A percentile compares a stretch with the other conserved stretches of the same genome.
phyloP scores from a whole-genome alignment of 768 basidiomycete species.

The Auricularia sp. region DNA sequence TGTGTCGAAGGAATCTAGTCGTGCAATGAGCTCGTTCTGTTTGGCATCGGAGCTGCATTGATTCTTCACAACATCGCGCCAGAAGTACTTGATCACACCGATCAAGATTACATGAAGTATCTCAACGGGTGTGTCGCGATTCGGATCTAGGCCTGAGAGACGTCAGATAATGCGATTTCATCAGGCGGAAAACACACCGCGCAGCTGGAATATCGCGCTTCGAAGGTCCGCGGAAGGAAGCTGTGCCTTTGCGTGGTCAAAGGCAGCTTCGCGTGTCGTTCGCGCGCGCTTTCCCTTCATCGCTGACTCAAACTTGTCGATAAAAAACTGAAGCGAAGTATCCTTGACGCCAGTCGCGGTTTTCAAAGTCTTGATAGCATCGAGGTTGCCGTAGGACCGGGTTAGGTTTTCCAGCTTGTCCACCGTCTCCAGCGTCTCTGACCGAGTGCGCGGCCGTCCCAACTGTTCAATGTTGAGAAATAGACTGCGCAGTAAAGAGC shows the following conservation, averaged over 20 bases:
- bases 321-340: neutral
- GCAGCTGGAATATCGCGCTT: neutral
- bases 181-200: no score
- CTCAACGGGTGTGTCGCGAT: slow-evolving; percentile 35
- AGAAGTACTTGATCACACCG: slow-evolving; percentile 40
- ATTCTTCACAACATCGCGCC: slow-evolving; percentile 26
- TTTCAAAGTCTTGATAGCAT: no score
- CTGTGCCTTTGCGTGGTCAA: neutral
- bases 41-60: neutral
- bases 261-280: neutral
- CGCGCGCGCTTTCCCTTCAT: neutral
- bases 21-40: neutral
- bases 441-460: no score
- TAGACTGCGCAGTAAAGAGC: no score
- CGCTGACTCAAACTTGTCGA: neutral
- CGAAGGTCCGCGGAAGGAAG: neutral
- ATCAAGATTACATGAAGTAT: slow-evolving; percentile 33
- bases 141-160: slow-evolving; percentile 32
- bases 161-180: no score
- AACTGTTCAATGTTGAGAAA: no score
- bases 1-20: slow-evolving; percentile 18
- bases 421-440: no score
- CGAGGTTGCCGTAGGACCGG: no score
- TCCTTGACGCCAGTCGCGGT: neutral
- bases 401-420: no score